Base-by-base conservation (phyloP, 768 basidiomycete species). In the Mrakia gelida region DNA sequence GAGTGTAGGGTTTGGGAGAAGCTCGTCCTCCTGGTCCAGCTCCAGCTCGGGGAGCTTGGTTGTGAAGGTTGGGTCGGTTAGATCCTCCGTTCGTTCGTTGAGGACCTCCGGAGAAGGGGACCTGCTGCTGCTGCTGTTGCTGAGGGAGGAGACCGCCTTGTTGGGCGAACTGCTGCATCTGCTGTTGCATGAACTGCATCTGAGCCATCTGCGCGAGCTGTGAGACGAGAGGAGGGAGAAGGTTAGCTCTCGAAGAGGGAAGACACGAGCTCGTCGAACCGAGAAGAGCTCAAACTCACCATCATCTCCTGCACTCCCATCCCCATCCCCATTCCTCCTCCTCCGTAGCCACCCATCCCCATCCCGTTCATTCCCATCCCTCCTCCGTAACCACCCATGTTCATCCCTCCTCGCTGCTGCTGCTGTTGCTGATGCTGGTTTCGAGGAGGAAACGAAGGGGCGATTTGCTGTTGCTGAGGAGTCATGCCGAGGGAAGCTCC, bases 251-350 rank as follows among this genome's bases (percentile, higher is more conserved):
- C 23, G 65, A 38, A 52, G 45, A 63, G 28, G 45, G 62, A 63
- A 23, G 61, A 38, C 38, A 38, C 38, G 45, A 45, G 49, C 49
- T 52, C 23, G 63, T 30, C 28, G 41, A n/a, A 71, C 16, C 1
- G 8, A 10, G 45, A 45, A 45, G 45, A 10, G 45, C 2, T 11
- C 9, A 10, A 45, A 45, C 78, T 92, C 89, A 92, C 90, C 89
- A 95, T 90, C 88, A 95, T 91, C 83, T 93, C 93, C 84, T 94
- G 94, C 81, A 95, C 84, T 84, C 91, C 85, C 76, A 95, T 84
- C 84, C 91, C 85, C 76, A 71, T 81, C 61, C 79, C 77, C 73
- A 75, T 80, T 73, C 62, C 56, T 61, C 62, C 56, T 61, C 30
- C 8, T 5, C 54, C 73, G 45, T 71, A 61, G 73, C 79, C 67